Base-by-base conservation (phyloP, 148 eudicot genomes). In the Mesembryanthemum crystallinum region DNA sequence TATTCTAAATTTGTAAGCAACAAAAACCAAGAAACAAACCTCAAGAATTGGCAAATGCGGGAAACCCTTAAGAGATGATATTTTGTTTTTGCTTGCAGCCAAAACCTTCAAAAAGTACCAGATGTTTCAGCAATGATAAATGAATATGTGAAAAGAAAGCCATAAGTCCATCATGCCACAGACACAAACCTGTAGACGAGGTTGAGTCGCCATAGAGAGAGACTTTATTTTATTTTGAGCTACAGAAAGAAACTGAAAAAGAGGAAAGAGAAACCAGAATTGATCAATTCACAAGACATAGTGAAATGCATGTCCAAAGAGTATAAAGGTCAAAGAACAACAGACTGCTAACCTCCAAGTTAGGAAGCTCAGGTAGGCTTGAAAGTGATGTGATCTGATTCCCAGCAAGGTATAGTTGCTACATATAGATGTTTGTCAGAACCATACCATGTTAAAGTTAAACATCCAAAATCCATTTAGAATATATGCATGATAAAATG, bases 371-470 rank as follows among this genome's bases (percentile, higher is more conserved):
- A 0, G 99, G 99, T 72, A 95, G 99, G 77, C 89, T 95, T 63
- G 82, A 80, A 61, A 95, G 88, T 73, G 99, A 95, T 67, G 94
- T 84, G 74, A 95, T 92, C 79, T 95, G 98, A 81, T 95, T 95
- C 55, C 99, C 99, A 69, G 98, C 99, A 79, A 95, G 99, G 82
- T 95, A 95, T 28, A 95, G 92, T 95, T 95, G 99, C 99, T 95
- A 77, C 78, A 58, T 77, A 73, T 30, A 71, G 28, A 54, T 30
- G 75, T 52, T 23, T 51, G 37, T 73, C 63, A 74, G 43, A 43
- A 51, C 82, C 69, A 35, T 68, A 39, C 32, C 30, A 45, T 5
- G 71, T 23, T n/a, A n/a, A n/a, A 74, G 60, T 32, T n/a, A n/a
- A n/a, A 15, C 51, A 51, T 24, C 69, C 37, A 73, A 35, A 64